Evolutionary conservation across 164 flowering plant genomes (phyloP).

Genomic region (Santalum album): DNA sequence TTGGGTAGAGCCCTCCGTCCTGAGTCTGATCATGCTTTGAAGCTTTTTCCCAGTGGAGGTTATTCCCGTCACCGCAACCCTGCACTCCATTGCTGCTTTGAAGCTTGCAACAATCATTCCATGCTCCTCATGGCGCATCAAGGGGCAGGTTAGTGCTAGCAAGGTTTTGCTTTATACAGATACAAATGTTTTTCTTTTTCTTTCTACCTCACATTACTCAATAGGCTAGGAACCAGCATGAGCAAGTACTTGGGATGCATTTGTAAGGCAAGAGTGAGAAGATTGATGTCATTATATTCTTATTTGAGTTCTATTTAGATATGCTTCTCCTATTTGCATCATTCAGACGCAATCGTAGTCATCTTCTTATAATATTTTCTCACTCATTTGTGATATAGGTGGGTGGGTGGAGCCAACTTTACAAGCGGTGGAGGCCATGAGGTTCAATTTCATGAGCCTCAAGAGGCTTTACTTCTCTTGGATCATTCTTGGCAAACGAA

Average conservation of each 20-base stretch:
- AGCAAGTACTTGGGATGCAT: background rate
- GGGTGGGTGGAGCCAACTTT: conserved; percentile 36
- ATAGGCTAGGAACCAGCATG: background rate
- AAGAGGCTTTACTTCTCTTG: conserved; percentile 14
- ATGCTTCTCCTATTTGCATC: too few species aligned
- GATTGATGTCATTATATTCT: background rate
- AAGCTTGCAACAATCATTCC: conserved; percentile 10
- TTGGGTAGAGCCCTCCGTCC: too few species aligned
- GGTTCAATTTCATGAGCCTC: conserved; percentile 25
- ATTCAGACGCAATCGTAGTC: too few species aligned
- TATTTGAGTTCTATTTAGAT: too few species aligned
- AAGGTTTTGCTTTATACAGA: too few species aligned
- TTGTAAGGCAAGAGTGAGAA: background rate
- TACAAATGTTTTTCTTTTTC: too few species aligned
- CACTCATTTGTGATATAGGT: conserved; percentile 15
- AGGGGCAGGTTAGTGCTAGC: conserved; percentile 6
- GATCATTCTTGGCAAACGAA: conserved; percentile 9
- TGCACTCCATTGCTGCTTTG: conserved; percentile 23
- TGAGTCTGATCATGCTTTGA: too few species aligned
- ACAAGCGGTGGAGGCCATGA: conserved; percentile 44
- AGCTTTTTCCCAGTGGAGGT: too few species aligned
- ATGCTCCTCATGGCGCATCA: conserved; percentile 27
- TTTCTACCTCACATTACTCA: too few species aligned
- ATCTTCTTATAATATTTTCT: too few species aligned
- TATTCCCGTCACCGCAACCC: conserved; percentile 29